These are phyloP conservation scores for Candida cerambycidarum DNA, from an alignment of 805 yeast genomes.

Conservation along the genomic window DNA sequence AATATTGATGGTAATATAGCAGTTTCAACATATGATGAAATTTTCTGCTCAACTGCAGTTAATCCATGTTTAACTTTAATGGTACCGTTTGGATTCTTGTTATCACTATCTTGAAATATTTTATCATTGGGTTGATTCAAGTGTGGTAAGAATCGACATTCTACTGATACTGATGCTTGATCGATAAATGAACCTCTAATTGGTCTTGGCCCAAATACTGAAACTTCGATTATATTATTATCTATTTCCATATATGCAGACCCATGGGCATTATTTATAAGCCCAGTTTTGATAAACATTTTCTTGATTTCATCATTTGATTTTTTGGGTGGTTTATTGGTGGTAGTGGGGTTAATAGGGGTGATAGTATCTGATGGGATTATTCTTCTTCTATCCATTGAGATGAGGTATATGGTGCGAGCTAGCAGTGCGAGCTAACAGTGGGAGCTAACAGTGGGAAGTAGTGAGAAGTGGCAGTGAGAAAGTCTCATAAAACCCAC, in stretches of 20 bases:
- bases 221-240: constrained; percentile 59
- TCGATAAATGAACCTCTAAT: constrained; percentile 70
- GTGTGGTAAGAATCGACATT: constrained; percentile 53
- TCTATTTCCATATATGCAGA: constrained; percentile 76
- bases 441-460: no score
- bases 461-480: no score
- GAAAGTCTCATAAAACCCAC: no score
- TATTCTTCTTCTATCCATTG: constrained; percentile 78
- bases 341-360: background rate
- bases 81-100: constrained; percentile 8
- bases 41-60: constrained; percentile 44
- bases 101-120: constrained; percentile 21
- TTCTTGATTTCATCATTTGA: constrained; percentile 28
- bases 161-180: constrained; percentile 64
- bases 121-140: constrained; percentile 39
- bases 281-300: constrained; percentile 62
- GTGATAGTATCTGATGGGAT: constrained; percentile 61
- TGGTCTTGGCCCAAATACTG: constrained; percentile 90
- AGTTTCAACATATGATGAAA: constrained; percentile 52
- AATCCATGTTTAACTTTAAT: constrained; percentile 26
- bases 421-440: background rate
- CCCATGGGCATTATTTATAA: constrained; percentile 73
- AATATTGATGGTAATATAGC: constrained; percentile 53
- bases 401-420: constrained; percentile 1
- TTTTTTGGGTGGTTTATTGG: background rate